Base-by-base conservation (phyloP, 352 stramenopile genomes). In the Globisporangium emineosum region DNA sequence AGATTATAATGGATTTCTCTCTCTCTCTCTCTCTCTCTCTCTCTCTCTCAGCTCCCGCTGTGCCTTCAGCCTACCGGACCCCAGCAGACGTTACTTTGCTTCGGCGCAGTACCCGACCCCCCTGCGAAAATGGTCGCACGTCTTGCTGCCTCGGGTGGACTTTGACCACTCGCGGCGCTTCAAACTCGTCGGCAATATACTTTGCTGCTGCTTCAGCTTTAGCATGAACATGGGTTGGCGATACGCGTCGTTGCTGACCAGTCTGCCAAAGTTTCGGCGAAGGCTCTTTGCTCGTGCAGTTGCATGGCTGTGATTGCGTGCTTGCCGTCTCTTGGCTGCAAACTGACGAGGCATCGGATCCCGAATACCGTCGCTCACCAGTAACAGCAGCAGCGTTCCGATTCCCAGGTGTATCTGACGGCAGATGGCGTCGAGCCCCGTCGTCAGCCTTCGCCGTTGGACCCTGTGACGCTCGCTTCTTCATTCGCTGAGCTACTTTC, bases 131-230 rank as follows among this genome's bases (percentile, higher is more conserved):
- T 23, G 80, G 82, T 13, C 76, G 72, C 15, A 49, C 51, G 35
- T 88, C 79, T 60, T 76, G 72, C 66, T 91, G 82, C 67, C 89
- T 91, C n/a, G 75, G 70, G 40, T 91, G 82, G 30, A 86, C 73
- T 17, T 70, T 69, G 21, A 79, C 66, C 15, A 91, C 66, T 7
- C 82, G 78, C 3, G 82, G 82, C 10, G 60, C 56, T 3, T 75
- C 67, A 33, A 73, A 69, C 2, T 68, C 43, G 30, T 60, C 55
- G 10, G 51, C 54, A 61, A 71, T 37, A 58, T 70, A 43, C 15
- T 42, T 64, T 61, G 19, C n/a, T 32, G 68, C 17, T 32, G 54
- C 27, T 23, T 56, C 40, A 15, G 42, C 17, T 40, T 40, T 40
- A 4, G 17, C 27, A n/a, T 19, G 9, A 17, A 8, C 29, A 17